Percentiles rank a stretch among this genome's conserved stretches.
phyloP scores from a whole-genome alignment of 164 flowering plant species.

The Platanus orientalis region DNA sequence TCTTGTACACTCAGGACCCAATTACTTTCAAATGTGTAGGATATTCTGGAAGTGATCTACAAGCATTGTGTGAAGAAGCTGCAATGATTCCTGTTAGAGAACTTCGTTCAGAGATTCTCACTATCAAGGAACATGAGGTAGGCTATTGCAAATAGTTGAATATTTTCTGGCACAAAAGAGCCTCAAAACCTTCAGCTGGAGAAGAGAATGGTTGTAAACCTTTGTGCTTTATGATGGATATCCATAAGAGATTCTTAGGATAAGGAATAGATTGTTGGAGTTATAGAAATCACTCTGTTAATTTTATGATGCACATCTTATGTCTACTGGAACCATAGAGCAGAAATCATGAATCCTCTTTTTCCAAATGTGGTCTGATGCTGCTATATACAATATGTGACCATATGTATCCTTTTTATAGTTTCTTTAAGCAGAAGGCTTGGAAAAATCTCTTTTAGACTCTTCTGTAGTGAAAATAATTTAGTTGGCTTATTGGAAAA shows the following conservation, averaged over 20 bases:
- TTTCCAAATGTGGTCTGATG: not conserved
- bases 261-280: too few species aligned
- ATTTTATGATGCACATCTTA: too few species aligned
- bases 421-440: too few species aligned
- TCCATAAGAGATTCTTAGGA: too few species aligned
- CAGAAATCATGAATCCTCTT: too few species aligned
- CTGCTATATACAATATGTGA: too few species aligned
- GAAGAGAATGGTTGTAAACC: not conserved
- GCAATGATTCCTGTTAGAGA: constrained; percentile 99
- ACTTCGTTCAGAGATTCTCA: constrained; percentile 83
- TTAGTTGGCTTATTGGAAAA: too few species aligned
- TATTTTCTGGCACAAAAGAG: not conserved
- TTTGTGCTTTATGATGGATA: not conserved
- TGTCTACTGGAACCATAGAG: too few species aligned
- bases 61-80: constrained; percentile 98
- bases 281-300: not conserved
- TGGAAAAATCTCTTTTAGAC: too few species aligned
- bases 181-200: constrained; percentile 4
- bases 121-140: constrained; percentile 83
- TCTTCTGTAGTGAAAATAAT: too few species aligned
- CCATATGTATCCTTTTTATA: too few species aligned
- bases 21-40: constrained; percentile 42
- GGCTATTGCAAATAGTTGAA: not conserved
- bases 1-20: not conserved
- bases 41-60: constrained; percentile 97